A percentile compares a stretch with the other conserved stretches of the same genome.
phyloP scores from a whole-genome alignment of 2,329 filamentous ascomycete genomes.

The Pleomassaria siparia region DNA sequence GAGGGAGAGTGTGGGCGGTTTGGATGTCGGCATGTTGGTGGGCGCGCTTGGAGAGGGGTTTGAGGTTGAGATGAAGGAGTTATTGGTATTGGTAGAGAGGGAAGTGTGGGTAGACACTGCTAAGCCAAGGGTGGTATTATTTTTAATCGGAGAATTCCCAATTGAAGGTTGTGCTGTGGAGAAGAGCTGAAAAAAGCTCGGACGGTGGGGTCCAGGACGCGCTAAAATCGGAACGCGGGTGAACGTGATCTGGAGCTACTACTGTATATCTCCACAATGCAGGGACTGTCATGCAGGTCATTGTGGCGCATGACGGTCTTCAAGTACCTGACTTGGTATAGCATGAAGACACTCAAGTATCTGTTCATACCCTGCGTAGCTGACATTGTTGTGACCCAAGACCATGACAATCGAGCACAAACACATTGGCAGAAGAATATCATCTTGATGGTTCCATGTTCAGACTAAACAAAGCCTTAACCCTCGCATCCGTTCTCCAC shows the following conservation, averaged over 20 bases:
- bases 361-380: too few relatives aligned
- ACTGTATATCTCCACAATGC: too few relatives aligned
- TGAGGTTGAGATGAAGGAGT: not conserved
- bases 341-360: too few relatives aligned
- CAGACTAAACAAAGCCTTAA: not conserved
- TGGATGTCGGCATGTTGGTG: slow-evolving; percentile 6
- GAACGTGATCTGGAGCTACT: slow-evolving; percentile 1
- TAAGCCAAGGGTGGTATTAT: not conserved
- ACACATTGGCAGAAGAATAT: not conserved
- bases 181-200: not conserved
- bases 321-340: too few relatives aligned
- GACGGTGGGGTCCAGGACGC: not conserved
- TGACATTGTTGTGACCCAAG: too few relatives aligned
- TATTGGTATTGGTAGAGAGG: not conserved
- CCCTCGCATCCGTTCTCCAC: not conserved
- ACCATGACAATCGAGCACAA: too few relatives aligned
- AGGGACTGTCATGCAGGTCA: too few relatives aligned
- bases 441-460: not conserved
- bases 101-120: not conserved
- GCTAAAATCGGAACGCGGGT: not conserved
- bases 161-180: not conserved
- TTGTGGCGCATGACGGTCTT: too few relatives aligned
- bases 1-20: slow-evolving; percentile 46
- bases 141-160: too few relatives aligned
- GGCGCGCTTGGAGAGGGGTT: not conserved